Percentiles rank a stretch among this genome's conserved stretches.
Evolutionary conservation across 306 rosid genomes (phyloP).

Genomic region (Prunus armeniaca): DNA sequence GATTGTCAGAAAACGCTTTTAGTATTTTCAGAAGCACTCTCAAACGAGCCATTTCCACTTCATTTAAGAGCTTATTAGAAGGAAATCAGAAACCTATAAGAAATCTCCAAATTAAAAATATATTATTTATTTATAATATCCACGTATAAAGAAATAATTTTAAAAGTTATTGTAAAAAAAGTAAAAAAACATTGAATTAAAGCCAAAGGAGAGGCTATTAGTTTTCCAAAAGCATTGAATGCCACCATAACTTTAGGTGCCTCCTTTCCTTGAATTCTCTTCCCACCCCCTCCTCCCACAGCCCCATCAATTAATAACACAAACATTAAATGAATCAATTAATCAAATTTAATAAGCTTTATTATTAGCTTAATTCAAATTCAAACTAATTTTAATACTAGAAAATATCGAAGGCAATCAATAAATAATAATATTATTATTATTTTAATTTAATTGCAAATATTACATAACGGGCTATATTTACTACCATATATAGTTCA

Average conservation of each 20-base stretch:
- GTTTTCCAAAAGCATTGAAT: conserved; percentile 49
- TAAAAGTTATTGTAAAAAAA: background rate
- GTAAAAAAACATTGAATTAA: background rate
- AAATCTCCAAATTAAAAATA: no score
- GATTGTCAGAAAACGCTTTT: no score
- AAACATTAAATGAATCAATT: conserved; percentile 51
- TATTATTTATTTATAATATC: no score
- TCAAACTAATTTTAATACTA: conserved; percentile 10
- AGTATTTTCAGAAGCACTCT: no score
- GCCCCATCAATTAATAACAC: conserved; percentile 52
- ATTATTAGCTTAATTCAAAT: conserved; percentile 24
- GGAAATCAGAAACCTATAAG: no score
- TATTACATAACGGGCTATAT: conserved; percentile 38
- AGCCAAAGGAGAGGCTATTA: background rate
- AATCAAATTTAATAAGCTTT: conserved; percentile 32
- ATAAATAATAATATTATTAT: background rate
- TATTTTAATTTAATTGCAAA: background rate
- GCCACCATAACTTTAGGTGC: conserved; percentile 58
- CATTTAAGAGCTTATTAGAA: no score
- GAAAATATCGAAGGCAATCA: background rate
- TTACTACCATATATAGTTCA: conserved; percentile 38
- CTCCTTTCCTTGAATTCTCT: conserved; percentile 58
- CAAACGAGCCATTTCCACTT: no score
- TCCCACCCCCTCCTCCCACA: conserved; percentile 58
- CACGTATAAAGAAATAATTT: no score